A percentile compares a stretch with the other conserved stretches of the same genome.
These are phyloP conservation scores for Aspergillus steynii DNA, from an alignment of 495 filamentous ascomycete species.

Conservation along the genomic window DNA sequence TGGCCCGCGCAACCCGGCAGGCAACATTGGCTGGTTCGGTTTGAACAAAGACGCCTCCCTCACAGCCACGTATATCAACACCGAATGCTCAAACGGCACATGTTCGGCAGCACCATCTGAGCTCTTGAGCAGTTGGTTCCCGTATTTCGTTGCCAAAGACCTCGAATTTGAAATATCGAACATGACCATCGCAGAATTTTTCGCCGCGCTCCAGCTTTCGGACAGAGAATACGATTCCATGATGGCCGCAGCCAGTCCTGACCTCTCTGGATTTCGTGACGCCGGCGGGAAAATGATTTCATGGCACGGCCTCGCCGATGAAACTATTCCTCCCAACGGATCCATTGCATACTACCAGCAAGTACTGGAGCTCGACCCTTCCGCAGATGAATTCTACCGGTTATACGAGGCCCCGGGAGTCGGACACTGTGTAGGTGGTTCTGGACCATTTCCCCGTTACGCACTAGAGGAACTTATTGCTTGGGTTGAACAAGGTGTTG, in stretches of 20 bases:
- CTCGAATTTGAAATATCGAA: slow-evolving; percentile 35
- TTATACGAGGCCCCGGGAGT: slow-evolving; percentile 31
- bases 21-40: slow-evolving; percentile 19
- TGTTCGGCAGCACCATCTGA: background rate
- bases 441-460: slow-evolving; percentile 20
- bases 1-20: slow-evolving; percentile 18
- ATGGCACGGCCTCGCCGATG: slow-evolving; percentile 36
- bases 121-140: slow-evolving; percentile 20
- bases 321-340: slow-evolving; percentile 18
- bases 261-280: slow-evolving; percentile 32
- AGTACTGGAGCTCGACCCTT: slow-evolving; percentile 14
- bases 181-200: slow-evolving; percentile 25
- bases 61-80: slow-evolving; percentile 6
- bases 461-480: slow-evolving; percentile 16
- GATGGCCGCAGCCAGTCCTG: slow-evolving; percentile 34
- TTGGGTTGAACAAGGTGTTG: slow-evolving; percentile 34
- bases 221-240: slow-evolving; percentile 23
- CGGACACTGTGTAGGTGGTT: slow-evolving; percentile 30
- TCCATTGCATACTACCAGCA: slow-evolving; percentile 19
- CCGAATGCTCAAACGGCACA: too few relatives aligned
- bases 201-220: slow-evolving; percentile 15
- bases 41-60: slow-evolving; percentile 6
- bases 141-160: slow-evolving; percentile 42
- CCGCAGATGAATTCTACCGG: slow-evolving; percentile 25
- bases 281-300: slow-evolving; percentile 45